A percentile compares a stretch with the other conserved stretches of the same genome.
These are phyloP conservation scores for Nemania sp. DNA, from an alignment of 2,329 filamentous ascomycete species.

Conservation along the genomic window DNA sequence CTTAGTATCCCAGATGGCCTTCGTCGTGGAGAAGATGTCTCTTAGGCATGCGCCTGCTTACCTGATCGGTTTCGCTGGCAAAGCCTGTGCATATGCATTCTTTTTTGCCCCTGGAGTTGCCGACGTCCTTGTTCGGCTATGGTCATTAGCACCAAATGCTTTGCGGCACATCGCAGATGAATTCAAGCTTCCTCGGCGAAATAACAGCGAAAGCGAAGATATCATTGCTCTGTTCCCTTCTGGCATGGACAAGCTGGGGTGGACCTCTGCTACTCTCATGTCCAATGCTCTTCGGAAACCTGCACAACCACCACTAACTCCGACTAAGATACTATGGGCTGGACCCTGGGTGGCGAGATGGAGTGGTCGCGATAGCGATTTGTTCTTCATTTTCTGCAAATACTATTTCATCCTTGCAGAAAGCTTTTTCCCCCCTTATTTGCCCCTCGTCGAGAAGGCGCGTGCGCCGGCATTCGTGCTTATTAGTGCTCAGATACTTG, in stretches of 20 bases:
- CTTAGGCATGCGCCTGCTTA: slow-evolving; percentile 67
- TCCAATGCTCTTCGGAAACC: slow-evolving; percentile 65
- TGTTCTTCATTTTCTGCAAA: slow-evolving; percentile 91
- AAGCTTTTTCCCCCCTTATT: slow-evolving; percentile 65
- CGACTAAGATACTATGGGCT: slow-evolving; percentile 78
- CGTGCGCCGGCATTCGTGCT: slow-evolving; percentile 77
- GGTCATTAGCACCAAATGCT: slow-evolving; percentile 70
- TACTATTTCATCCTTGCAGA: slow-evolving; percentile 80
- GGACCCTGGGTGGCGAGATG: slow-evolving; percentile 84
- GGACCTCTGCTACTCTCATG: slow-evolving; percentile 55
- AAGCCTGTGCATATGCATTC: slow-evolving; percentile 89
- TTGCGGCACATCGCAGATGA: slow-evolving; percentile 74
- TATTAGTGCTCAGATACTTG: slow-evolving; percentile 79
- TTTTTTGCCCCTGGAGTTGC: slow-evolving; percentile 88
- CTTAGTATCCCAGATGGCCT: slow-evolving; percentile 78
- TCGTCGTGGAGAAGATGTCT: slow-evolving; percentile 89
- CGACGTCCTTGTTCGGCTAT: slow-evolving; percentile 80
- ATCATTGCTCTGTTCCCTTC: slow-evolving; percentile 72
- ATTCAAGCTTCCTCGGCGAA: slow-evolving; percentile 64
- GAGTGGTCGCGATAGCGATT: slow-evolving; percentile 83
- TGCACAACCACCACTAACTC: slow-evolving; percentile 66
- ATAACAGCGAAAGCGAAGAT: slow-evolving; percentile 61
- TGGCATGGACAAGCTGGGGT: slow-evolving; percentile 59
- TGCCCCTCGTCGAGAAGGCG: slow-evolving; percentile 59
- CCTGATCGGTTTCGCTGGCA: slow-evolving; percentile 83